These are phyloP conservation scores for Gymnopilus dilepis DNA, from an alignment of 768 basidiomycete genomes.

Conservation along the genomic window DNA sequence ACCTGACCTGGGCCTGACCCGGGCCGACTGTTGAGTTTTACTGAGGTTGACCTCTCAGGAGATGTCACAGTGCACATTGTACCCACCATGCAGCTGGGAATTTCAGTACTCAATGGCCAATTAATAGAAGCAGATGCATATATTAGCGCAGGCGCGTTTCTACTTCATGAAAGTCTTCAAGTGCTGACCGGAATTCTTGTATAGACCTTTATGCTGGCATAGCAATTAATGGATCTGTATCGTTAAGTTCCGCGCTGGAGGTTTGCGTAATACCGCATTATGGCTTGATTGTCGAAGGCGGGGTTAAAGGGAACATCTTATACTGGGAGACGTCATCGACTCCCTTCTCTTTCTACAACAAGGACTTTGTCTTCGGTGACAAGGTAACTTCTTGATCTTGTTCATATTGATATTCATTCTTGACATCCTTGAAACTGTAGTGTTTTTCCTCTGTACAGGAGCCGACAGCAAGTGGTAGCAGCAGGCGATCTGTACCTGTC, in stretches of 20 bases:
- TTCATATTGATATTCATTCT: neutral
- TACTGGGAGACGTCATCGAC: constrained; percentile 12
- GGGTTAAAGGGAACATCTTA: constrained; percentile 18
- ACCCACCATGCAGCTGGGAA: constrained; percentile 30
- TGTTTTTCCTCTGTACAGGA: constrained; percentile 3
- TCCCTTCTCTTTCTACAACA: constrained; percentile 8
- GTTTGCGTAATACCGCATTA: constrained; percentile 21
- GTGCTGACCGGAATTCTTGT: neutral
- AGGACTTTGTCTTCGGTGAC: constrained; percentile 6
- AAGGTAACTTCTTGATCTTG: neutral
- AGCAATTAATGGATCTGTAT: constrained; percentile 25
- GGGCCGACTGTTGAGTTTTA: too few species aligned
- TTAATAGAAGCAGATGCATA: constrained; percentile 32
- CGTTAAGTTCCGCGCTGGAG: constrained; percentile 10
- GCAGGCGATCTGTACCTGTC: neutral
- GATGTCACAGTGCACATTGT: constrained; percentile 28
- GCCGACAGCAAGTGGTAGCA: neutral
- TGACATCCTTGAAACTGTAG: neutral
- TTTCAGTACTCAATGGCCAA: constrained; percentile 27
- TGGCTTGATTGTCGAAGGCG: constrained; percentile 16
- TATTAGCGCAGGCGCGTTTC: constrained; percentile 18
- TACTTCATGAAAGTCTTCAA: neutral
- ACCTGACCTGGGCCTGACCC: too few species aligned
- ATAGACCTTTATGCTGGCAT: constrained; percentile 27
- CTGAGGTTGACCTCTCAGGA: constrained; percentile 32